Evolutionary conservation across 345 rosid species (phyloP).

Genomic region (Linum lewisii): DNA sequence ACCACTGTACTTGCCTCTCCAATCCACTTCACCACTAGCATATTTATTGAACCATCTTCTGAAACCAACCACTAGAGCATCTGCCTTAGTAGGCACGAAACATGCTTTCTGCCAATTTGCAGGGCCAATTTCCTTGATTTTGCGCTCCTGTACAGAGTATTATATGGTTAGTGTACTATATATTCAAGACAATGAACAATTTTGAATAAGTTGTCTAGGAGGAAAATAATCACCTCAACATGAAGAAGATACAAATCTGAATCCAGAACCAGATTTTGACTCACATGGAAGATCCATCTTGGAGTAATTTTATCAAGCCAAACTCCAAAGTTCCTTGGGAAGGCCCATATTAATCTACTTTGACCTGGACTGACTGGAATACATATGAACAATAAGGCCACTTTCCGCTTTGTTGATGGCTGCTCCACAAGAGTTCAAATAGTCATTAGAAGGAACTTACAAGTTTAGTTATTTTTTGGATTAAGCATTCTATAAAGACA

Average conservation of each 20-base stretch:
- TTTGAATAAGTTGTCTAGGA: neutral
- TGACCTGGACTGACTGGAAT: constrained; percentile 7
- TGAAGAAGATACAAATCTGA: constrained; percentile 9
- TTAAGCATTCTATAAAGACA: too few relatives aligned
- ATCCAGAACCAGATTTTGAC: constrained; percentile 6
- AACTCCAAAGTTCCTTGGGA: constrained; percentile 4
- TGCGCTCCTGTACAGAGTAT: neutral
- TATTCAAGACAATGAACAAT: neutral
- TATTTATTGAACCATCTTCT: neutral
- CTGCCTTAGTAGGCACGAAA: neutral
- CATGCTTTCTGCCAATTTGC: constrained; percentile 4
- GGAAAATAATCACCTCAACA: neutral
- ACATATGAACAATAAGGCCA: neutral
- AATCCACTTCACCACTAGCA: neutral
- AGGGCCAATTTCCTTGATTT: constrained; percentile 5
- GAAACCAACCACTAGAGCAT: neutral
- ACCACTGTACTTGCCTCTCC: neutral
- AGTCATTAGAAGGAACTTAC: neutral
- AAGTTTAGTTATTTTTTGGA: too few relatives aligned
- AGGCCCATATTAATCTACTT: constrained; percentile 9
- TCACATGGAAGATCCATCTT: constrained; percentile 3
- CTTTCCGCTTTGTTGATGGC: neutral
- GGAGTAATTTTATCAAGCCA: constrained; percentile 3
- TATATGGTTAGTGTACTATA: neutral
- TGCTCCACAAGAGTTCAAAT: neutral